Base-by-base conservation (phyloP, 768 basidiomycete species). In the Kwoniella europaea region DNA sequence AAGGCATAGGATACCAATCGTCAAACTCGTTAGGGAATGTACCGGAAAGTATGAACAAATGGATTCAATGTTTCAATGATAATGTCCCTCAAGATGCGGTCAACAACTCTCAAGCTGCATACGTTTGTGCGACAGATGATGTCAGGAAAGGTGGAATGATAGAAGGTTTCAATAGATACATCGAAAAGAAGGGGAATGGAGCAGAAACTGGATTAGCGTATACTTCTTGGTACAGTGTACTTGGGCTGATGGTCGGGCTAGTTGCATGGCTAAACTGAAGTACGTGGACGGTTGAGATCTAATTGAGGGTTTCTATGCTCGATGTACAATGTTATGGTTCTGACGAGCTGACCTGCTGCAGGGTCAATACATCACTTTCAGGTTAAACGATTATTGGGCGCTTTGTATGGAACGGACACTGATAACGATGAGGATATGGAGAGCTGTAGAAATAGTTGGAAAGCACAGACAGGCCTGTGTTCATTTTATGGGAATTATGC, bases 51-150 rank as follows among this genome's bases (percentile, higher is more conserved):
- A 53, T 71, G 22, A 50, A 67, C 46, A 59, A 61, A 18, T 71
- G 71, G 71, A 67, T 71, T 18, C 15, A 67, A 50, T 71, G 71
- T 22, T 71, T 67, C 57, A 63, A 63, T 18, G n/a, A 35, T 20
- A 71, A 50, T 15, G 66, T 71, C 7, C 71, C 71, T 18, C 60
- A 50, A 22, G 55, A 35, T 29, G 71, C 67, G 0, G 24, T 67
- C 65, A 60, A 57, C 41, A 53, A 57, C n/a, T 46, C 57, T 9
- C 50, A 60, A 41, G 65, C 71, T 35, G 71, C 71, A 3, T 71
- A 62, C 55, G 71, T 42, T 3, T 71, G 71, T 52, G 60, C 27
- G 4, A 61, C 54, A 18, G 54, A 54, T 18, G 71, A 71, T 60
- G 65, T 63, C 12, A 54, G 22, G 13, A 42, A 35, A 10, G 65